These are phyloP conservation scores for Chalara sp. DNA, from an alignment of 2,329 filamentous ascomycete genomes.

Conservation along the genomic window DNA sequence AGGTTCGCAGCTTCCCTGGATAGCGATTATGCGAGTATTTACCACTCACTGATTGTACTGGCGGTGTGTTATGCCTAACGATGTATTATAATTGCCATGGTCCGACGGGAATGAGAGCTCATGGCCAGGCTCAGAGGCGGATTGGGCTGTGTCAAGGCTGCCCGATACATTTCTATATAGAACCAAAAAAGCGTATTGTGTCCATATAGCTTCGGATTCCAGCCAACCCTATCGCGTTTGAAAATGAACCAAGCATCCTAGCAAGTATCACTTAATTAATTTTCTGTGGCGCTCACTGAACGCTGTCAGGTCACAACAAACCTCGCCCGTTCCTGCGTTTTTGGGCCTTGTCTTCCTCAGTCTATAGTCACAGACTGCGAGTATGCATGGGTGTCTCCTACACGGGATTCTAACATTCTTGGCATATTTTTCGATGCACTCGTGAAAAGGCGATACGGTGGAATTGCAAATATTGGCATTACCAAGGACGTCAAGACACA, in stretches of 20 bases:
- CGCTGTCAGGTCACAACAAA: background rate
- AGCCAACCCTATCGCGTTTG: background rate
- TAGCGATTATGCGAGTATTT: slow-evolving; percentile 1
- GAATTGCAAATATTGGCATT: slow-evolving; percentile 1
- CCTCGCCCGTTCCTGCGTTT: background rate
- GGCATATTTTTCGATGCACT: slow-evolving; percentile 2
- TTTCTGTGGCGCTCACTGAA: background rate
- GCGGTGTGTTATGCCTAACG: background rate
- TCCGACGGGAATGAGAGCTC: background rate
- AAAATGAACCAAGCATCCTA: background rate
- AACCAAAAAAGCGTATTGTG: background rate
- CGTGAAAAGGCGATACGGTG: background rate
- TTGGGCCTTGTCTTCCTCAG: background rate
- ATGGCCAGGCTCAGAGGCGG: background rate
- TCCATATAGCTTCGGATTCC: slow-evolving; percentile 1
- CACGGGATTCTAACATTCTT: background rate
- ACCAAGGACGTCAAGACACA: background rate
- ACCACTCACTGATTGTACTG: background rate
- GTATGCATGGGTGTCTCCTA: too few species aligned
- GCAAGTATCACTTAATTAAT: background rate
- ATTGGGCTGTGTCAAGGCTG: background rate
- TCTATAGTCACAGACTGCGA: background rate
- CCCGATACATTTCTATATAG: background rate
- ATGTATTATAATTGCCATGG: background rate
- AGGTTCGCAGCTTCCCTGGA: background rate